phyloP scores from a whole-genome alignment of 805 yeast species.

The Priceomyces fermenticarens region DNA sequence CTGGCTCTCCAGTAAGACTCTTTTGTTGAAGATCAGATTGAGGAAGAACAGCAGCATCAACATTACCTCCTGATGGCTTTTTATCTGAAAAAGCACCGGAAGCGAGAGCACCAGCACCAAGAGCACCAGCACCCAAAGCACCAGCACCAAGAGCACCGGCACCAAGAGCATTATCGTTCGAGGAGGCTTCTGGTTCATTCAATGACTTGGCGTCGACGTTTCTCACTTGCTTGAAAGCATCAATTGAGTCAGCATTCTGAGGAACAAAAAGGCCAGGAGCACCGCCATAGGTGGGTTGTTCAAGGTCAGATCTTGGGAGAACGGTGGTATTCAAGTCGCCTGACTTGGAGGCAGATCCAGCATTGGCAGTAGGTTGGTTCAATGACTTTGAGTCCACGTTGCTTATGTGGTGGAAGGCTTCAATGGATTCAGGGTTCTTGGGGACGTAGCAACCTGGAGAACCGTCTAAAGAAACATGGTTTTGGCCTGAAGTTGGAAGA shows the following conservation, averaged over 20 bases:
- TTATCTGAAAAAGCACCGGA: no score
- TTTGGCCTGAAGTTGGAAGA: constrained; percentile 34
- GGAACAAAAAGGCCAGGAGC: constrained; percentile 78
- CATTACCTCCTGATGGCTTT: constrained; percentile 6
- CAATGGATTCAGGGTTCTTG: constrained; percentile 56
- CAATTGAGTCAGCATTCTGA: constrained; percentile 54
- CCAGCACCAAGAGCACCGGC: constrained; percentile 11
- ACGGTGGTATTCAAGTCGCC: constrained; percentile 31
- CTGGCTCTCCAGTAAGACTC: constrained; percentile 64
- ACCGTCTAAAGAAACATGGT: constrained; percentile 54
- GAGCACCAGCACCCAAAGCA: constrained; percentile 8
- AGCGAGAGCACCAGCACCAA: constrained; percentile 5
- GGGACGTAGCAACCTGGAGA: constrained; percentile 77
- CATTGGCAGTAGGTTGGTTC: neutral
- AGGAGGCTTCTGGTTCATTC: constrained; percentile 34
- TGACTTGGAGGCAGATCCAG: neutral
- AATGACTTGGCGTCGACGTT: constrained; percentile 48
- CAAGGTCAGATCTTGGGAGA: constrained; percentile 29
- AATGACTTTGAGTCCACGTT: constrained; percentile 37
- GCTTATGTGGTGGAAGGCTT: constrained; percentile 59
- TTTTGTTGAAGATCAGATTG: constrained; percentile 29
- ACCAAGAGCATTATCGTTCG: no score
- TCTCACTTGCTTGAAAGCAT: constrained; percentile 59
- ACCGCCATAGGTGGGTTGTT: constrained; percentile 44
- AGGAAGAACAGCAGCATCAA: constrained; percentile 39